Percentiles rank a stretch among this genome's conserved stretches.
Conservation (phyloP, 495 filamentous ascomycete genomes). For the Umbilicaria muhlenbergii region DNA sequence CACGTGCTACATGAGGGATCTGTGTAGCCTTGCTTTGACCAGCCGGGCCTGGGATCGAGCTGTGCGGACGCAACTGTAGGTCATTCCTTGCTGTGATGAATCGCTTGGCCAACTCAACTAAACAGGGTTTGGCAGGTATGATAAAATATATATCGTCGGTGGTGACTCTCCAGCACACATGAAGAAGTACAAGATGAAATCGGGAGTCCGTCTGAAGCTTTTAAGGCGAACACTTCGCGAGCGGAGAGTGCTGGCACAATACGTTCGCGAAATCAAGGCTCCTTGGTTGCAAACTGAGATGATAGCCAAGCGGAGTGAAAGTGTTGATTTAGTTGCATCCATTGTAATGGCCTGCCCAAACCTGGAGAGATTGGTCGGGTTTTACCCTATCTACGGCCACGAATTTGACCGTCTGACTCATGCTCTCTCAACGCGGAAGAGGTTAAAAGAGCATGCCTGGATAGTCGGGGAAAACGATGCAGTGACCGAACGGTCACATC, state of each 20-base stretch:
- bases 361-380: conserved; percentile 57
- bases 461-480: conserved; percentile 39
- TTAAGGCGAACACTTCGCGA: conserved; percentile 61
- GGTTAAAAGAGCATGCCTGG: conserved; percentile 70
- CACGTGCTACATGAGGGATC: conserved; percentile 65
- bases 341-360: conserved; percentile 80
- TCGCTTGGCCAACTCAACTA: background rate
- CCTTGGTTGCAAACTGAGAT: conserved; percentile 19
- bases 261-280: conserved; percentile 61
- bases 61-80: conserved; percentile 48
- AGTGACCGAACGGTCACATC: conserved; percentile 26
- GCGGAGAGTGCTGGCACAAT: conserved; percentile 50
- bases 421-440: conserved; percentile 59
- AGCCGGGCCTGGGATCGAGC: conserved; percentile 52
- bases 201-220: conserved; percentile 54
- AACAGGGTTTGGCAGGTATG: conserved; percentile 36
- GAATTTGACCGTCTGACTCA: conserved; percentile 61
- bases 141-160: conserved; percentile 51
- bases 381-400: conserved; percentile 54
- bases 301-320: conserved; percentile 40
- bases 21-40: conserved; percentile 50
- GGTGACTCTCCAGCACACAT: conserved; percentile 46
- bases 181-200: conserved; percentile 51
- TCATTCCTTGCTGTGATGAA: conserved; percentile 2
- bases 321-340: conserved; percentile 59